These are phyloP conservation scores for Lipomyces yamadae DNA, from an alignment of 805 yeast species.

Conservation along the genomic window DNA sequence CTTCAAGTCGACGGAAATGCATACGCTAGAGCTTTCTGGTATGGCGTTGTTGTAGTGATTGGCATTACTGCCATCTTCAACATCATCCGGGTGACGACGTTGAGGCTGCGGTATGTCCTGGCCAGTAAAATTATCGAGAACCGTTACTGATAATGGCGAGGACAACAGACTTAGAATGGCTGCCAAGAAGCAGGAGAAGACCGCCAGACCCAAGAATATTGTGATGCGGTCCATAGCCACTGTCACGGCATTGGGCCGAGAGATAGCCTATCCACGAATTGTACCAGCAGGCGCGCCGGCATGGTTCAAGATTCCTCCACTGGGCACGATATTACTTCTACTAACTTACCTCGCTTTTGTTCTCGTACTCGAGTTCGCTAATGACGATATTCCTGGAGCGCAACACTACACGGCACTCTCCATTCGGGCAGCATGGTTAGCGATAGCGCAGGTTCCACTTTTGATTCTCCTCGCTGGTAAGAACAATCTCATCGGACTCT, in stretches of 20 bases:
- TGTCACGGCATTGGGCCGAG: slow-evolving; percentile 8
- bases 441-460: slow-evolving; percentile 38
- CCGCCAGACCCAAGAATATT: slow-evolving; percentile 1
- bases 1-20: slow-evolving; percentile 5
- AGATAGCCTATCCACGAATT: slow-evolving; percentile 1
- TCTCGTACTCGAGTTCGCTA: neutral
- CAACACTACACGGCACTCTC: slow-evolving; percentile 30
- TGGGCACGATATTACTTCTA: neutral
- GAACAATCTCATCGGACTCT: slow-evolving; percentile 27
- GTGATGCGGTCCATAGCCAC: neutral
- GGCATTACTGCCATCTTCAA: slow-evolving; percentile 13
- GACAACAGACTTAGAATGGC: neutral
- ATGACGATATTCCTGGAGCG: neutral
- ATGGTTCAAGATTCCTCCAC: slow-evolving; percentile 5
- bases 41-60: slow-evolving; percentile 13
- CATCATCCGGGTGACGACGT: slow-evolving; percentile 4
- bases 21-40: slow-evolving; percentile 16
- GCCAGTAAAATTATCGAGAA: neutral
- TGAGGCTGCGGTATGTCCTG: slow-evolving; percentile 7
- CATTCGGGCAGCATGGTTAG: slow-evolving; percentile 38
- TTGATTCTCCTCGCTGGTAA: slow-evolving; percentile 34
- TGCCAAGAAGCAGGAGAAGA: neutral
- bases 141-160: too few relatives aligned
- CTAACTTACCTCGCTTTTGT: slow-evolving; percentile 8
- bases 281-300: neutral